Conservation (phyloP, 2,329 filamentous ascomycete genomes). For the Purpureocillium takamizusanense region DNA sequence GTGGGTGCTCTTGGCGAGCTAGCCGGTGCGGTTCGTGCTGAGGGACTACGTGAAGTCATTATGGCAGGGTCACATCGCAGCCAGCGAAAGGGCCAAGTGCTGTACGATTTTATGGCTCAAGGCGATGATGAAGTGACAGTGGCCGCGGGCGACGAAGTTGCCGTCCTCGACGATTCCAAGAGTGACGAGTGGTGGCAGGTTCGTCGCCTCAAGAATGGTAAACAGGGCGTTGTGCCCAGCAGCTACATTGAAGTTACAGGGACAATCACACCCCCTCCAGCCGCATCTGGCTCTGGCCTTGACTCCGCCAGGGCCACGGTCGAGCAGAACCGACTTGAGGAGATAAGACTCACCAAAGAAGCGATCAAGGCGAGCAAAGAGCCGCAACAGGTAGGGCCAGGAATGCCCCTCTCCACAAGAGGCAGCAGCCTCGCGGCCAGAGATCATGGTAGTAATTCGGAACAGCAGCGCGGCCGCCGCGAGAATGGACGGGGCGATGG, state of each 20-base stretch:
- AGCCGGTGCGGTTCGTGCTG: slow-evolving; percentile 75
- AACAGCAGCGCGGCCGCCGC: slow-evolving; percentile 62
- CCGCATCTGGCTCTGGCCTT: slow-evolving; percentile 35
- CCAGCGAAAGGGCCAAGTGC: slow-evolving; percentile 74
- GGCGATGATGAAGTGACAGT: slow-evolving; percentile 96
- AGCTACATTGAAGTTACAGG: slow-evolving; percentile 90
- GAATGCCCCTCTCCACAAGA: slow-evolving; percentile 66
- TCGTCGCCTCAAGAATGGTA: slow-evolving; percentile 78
- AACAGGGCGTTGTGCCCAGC: slow-evolving; percentile 91
- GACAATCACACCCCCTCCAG: slow-evolving; percentile 41
- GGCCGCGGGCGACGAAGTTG: slow-evolving; percentile 78
- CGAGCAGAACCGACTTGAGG: slow-evolving; percentile 70
- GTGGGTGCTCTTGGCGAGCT: slow-evolving; percentile 81
- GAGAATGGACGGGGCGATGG: slow-evolving; percentile 55
- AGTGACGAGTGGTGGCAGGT: slow-evolving; percentile 99
- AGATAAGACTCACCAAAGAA: slow-evolving; percentile 75
- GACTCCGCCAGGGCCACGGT: slow-evolving; percentile 53
- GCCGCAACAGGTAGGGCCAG: slow-evolving; percentile 60
- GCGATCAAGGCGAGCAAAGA: slow-evolving; percentile 57
- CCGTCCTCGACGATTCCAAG: slow-evolving; percentile 80
- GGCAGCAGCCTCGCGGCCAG: slow-evolving; percentile 66
- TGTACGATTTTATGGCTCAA: slow-evolving; percentile 96
- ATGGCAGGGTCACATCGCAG: slow-evolving; percentile 61
- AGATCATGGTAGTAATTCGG: slow-evolving; percentile 57
- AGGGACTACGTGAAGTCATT: slow-evolving; percentile 76